Conservation (phyloP, 192 early-diverging fungal species). For the Allomyces macrogynus region DNA sequence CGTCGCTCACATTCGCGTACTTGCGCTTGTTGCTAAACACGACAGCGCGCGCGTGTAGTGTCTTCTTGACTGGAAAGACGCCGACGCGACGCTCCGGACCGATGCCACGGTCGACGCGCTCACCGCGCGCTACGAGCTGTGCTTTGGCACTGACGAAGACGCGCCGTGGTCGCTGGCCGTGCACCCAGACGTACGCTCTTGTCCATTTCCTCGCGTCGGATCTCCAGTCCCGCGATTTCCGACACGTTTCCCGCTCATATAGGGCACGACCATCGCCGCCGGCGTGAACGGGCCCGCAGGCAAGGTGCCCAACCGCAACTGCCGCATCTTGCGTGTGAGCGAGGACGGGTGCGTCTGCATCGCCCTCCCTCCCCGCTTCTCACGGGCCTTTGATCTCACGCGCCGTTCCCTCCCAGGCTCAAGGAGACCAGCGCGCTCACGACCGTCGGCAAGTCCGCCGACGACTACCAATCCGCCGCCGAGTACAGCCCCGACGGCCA, state of each 20-base stretch:
- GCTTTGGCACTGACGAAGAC: neutral
- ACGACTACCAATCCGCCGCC: neutral
- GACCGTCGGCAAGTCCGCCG: neutral
- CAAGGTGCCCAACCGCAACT: neutral
- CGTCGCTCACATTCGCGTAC: neutral
- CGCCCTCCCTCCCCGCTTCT: neutral
- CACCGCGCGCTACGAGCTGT: neutral
- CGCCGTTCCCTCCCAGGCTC: neutral
- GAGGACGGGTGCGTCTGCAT: neutral
- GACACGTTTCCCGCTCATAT: neutral
- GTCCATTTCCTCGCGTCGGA: no score
- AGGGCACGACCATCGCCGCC: neutral
- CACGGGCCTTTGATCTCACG: neutral
- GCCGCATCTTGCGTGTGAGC: neutral
- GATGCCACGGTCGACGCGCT: neutral
- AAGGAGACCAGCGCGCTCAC: neutral
- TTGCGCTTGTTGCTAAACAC: neutral
- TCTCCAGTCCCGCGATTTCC: no score
- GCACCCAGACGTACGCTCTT: neutral
- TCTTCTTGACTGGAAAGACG: no score
- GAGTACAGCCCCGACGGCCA: neutral
- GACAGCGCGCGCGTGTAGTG: neutral
- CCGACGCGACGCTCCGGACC: neutral
- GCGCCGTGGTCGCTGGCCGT: neutral
- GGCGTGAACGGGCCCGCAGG: neutral